Evolutionary conservation across 495 filamentous ascomycete species (phyloP).

Genomic region (Aspergillus hancockii): DNA sequence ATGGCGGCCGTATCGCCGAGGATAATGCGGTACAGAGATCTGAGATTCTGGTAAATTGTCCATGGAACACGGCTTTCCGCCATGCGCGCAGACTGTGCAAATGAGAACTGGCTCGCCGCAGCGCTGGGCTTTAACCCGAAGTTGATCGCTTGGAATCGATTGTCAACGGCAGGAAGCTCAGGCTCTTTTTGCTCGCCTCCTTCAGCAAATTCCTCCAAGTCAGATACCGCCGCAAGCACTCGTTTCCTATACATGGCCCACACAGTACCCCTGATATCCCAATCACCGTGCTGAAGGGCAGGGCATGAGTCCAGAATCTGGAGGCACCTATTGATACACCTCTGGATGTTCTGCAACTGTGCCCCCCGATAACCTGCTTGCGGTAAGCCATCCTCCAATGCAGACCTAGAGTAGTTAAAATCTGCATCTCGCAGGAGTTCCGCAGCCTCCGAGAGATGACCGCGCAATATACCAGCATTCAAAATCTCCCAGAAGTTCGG

Average conservation of each 20-base stretch:
- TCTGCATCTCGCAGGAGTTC: conserved; percentile 67
- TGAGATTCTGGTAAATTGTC: conserved; percentile 79
- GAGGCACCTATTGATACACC: conserved; percentile 64
- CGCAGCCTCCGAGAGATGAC: conserved; percentile 63
- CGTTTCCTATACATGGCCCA: conserved; percentile 79
- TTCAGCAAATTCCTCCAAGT: conserved; percentile 74
- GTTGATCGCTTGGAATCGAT: conserved; percentile 49
- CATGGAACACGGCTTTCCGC: conserved; percentile 83
- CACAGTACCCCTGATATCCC: conserved; percentile 73
- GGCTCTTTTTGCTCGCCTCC: conserved; percentile 54
- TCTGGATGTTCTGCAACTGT: conserved; percentile 71
- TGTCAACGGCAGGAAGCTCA: conserved; percentile 31
- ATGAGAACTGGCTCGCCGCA: conserved; percentile 36
- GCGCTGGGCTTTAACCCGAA: conserved; percentile 50
- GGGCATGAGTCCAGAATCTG: conserved; percentile 71
- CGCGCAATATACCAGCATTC: conserved; percentile 66
- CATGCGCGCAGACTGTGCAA: conserved; percentile 66
- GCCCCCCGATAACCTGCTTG: conserved; percentile 66
- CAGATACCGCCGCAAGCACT: conserved; percentile 61
- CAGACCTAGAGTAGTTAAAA: conserved; percentile 68
- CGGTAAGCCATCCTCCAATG: conserved; percentile 55
- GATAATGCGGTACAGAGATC: conserved; percentile 71
- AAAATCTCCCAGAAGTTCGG: conserved; percentile 78
- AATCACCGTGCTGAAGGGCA: conserved; percentile 59
- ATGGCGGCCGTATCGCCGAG: conserved; percentile 71